Evolutionary conservation across 176 grass and related monocot species (phyloP), one percentile per base, ranked within the genome.

Genomic region (Ensete ventricosum): DNA sequence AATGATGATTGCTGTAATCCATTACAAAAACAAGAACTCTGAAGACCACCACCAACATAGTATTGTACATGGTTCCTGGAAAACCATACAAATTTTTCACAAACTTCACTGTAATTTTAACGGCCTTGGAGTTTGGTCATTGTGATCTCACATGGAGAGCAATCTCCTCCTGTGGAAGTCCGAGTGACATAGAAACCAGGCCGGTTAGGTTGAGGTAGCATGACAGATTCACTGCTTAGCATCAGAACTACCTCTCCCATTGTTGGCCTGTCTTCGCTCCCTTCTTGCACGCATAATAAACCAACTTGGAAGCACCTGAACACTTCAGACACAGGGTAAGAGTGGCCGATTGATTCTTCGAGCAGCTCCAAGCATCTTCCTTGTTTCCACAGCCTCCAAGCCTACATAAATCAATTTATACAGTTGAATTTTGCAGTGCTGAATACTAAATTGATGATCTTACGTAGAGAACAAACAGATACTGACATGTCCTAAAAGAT

Each of bases 361-460:
- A 96, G 76, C 54, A 96, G 78, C 53, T 82, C 68, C 29, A 81
- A 55, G 62, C 71, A 73, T 76, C 84, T 86, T 5, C 77, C 78
- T 62, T 96, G 87, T 51, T 66, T 84, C 92, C 92, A 96, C 55
- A 92, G 49, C 59, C 1, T 89, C 92, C 92, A 96, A 24, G 85
- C 92, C 85, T 96, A 73, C 52, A 74, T 50, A n/a, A 20, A 20
- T 55, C n/a, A 8, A 55, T 29, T 55, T 19, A 11, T 74, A 9
- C 8, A 2, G 21, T 53, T 53, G 50, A 73, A 2, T 73, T 23
- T 23, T 54, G 57, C 19, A 54, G 49, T 11, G 14, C 6, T 23
- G 14, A 52, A 26, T 26, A 73, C 19, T 14, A 73, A 55, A 17
- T 20, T 50, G 25, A 34, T 17, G 9, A 50, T 9, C 43, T 20